These are phyloP conservation scores for Rhodamnia rubescens DNA, from an alignment of 345 rosid species.

Conservation along the genomic window DNA sequence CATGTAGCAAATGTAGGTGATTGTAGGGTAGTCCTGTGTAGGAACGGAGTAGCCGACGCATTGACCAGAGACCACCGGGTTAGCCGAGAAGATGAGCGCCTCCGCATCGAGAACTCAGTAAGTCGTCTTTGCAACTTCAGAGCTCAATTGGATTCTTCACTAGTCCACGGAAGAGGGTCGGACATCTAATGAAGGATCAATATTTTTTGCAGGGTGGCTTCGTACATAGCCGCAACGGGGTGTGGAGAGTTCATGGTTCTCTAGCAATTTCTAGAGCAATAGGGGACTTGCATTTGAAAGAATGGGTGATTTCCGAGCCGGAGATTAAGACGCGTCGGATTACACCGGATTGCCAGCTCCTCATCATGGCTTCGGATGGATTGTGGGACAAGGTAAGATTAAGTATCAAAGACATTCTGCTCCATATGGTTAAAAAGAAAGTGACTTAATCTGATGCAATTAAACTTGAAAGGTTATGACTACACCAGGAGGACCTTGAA, in stretches of 20 bases:
- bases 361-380: conserved; percentile 52
- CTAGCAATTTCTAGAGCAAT: conserved; percentile 48
- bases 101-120: conserved; percentile 31
- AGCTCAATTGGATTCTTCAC: not conserved
- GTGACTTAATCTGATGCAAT: not conserved
- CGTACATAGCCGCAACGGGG: conserved; percentile 27
- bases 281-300: conserved; percentile 38
- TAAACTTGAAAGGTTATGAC: not conserved
- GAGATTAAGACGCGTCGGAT: conserved; percentile 17
- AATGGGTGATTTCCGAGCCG: conserved; percentile 49
- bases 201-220: conserved; percentile 32
- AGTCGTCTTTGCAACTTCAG: not conserved
- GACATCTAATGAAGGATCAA: not conserved
- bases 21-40: conserved; percentile 36
- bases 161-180: not conserved
- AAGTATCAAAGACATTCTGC: not conserved
- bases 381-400: conserved; percentile 48
- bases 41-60: conserved; percentile 24
- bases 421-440: not conserved
- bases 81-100: conserved; percentile 29
- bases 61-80: conserved; percentile 34
- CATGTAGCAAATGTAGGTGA: conserved; percentile 42
- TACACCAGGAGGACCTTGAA: not conserved
- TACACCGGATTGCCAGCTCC: conserved; percentile 27
- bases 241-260: conserved; percentile 43